Conservation (phyloP, 2,329 filamentous ascomycete genomes). For the Ilyonectria destructans region DNA sequence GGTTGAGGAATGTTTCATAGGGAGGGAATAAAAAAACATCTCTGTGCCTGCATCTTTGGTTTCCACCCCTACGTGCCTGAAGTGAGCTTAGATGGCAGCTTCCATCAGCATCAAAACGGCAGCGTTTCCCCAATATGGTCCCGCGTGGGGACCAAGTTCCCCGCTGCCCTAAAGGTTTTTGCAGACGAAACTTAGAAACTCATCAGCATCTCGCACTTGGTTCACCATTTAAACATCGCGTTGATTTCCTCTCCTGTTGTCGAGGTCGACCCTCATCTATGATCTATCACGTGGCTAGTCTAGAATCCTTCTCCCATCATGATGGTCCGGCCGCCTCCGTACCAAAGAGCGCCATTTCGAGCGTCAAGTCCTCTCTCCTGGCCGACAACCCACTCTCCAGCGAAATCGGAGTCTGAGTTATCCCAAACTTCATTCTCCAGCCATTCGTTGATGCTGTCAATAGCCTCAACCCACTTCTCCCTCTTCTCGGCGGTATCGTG, state of each 20-base stretch:
- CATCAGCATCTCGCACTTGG: not conserved
- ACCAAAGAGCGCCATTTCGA: constrained; percentile 86
- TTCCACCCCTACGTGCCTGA: not conserved
- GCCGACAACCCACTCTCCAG: constrained; percentile 89
- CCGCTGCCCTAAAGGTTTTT: not conserved
- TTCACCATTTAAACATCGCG: not conserved
- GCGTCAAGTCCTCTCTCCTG: constrained; percentile 86
- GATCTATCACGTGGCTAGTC: constrained; percentile 17
- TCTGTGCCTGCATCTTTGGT: constrained; percentile 46
- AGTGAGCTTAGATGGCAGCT: constrained; percentile 9
- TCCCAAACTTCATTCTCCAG: constrained; percentile 82
- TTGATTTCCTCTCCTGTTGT: constrained; percentile 26
- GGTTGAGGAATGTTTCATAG: constrained; percentile 62
- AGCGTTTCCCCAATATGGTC: constrained; percentile 1
- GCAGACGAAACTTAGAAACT: not conserved
- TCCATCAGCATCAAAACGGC: constrained; percentile 24
- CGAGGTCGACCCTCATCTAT: constrained; percentile 24
- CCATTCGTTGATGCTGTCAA: constrained; percentile 86
- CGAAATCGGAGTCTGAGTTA: constrained; percentile 58
- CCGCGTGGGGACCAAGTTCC: not conserved
- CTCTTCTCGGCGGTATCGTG: constrained; percentile 73
- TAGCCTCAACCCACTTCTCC: constrained; percentile 75
- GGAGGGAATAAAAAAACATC: constrained; percentile 59
- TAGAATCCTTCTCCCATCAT: constrained; percentile 75
- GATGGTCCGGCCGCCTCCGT: constrained; percentile 85